Evolutionary conservation across 495 filamentous ascomycete genomes (phyloP).

Genomic region (Barbatosphaeria neglecta): DNA sequence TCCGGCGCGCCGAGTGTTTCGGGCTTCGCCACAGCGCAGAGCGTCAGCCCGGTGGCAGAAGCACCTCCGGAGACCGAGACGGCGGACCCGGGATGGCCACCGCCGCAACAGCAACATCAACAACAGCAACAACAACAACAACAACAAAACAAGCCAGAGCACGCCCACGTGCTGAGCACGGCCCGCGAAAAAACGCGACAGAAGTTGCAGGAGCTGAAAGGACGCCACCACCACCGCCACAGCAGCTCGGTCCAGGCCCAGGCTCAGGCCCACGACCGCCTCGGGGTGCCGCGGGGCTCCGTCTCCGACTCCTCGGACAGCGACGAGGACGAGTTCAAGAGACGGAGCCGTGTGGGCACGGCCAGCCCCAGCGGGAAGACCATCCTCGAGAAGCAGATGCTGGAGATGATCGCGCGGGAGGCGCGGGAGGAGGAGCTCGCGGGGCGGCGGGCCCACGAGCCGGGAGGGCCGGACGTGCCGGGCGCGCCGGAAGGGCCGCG

Average conservation of each 20-base stretch:
- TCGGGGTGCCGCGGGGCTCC: constrained; percentile 26
- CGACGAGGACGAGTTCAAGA: constrained; percentile 27
- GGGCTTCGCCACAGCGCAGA: background rate
- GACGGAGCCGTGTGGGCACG: constrained; percentile 21
- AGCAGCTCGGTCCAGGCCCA: constrained; percentile 24
- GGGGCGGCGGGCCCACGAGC: constrained; percentile 15
- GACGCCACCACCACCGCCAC: constrained; percentile 35
- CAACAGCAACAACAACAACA: no score
- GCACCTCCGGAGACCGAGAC: constrained; percentile 4
- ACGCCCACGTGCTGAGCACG: constrained; percentile 18
- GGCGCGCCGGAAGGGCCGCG: no score
- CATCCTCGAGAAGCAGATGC: constrained; percentile 57
- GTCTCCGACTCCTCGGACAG: constrained; percentile 35
- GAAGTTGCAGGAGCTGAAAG: constrained; percentile 36
- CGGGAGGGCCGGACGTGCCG: constrained; percentile 13
- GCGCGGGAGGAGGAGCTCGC: constrained; percentile 22
- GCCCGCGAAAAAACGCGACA: constrained; percentile 34
- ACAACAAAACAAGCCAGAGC: constrained; percentile 8
- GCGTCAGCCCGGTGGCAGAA: background rate
- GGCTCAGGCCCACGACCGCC: constrained; percentile 28
- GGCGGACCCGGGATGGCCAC: constrained; percentile 5
- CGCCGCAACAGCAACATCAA: no score
- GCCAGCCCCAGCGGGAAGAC: constrained; percentile 34
- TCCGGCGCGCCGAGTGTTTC: background rate
- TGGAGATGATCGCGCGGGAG: constrained; percentile 48